Evolutionary conservation across 345 rosid species (phyloP).

Genomic region (Hibiscus tridactylites): DNA sequence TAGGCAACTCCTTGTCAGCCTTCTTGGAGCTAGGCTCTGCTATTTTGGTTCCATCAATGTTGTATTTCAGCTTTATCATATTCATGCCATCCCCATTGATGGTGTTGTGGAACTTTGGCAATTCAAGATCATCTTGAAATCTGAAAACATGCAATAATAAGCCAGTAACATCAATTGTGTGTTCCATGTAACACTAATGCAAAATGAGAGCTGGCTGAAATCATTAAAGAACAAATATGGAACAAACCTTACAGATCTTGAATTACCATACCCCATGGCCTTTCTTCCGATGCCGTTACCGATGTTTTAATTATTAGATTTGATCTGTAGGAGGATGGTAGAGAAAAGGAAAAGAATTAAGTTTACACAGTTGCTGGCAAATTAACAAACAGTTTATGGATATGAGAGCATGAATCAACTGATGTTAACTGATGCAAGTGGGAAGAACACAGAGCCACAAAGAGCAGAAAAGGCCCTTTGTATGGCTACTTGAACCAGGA

Average conservation of each 20-base stretch:
- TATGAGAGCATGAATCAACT: background rate
- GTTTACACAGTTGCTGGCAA: background rate
- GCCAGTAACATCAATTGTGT: background rate
- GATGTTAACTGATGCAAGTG: background rate
- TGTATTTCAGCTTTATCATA: constrained; percentile 29
- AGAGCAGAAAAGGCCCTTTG: background rate
- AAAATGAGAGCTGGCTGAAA: background rate
- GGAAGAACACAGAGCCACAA: constrained; percentile 5
- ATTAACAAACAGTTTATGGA: background rate
- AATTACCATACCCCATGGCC: constrained; percentile 33
- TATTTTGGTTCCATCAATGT: constrained; percentile 41
- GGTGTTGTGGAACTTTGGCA: constrained; percentile 24
- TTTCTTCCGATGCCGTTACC: background rate
- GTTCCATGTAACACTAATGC: background rate
- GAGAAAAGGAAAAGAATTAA: background rate
- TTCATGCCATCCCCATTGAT: constrained; percentile 34
- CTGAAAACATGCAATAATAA: constrained; percentile 22
- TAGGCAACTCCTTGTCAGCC: constrained; percentile 13
- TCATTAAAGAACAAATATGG: constrained; percentile 3
- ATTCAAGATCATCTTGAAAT: constrained; percentile 51
- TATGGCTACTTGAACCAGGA: constrained; percentile 13
- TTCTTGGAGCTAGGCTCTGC: constrained; percentile 22
- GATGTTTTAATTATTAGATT: constrained; percentile 5
- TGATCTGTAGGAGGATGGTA: constrained; percentile 4
- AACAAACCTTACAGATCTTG: constrained; percentile 73